Evolutionary conservation across 2,329 filamentous ascomycete genomes (phyloP), one percentile per base, ranked within the genome.

Genomic region (Sporothrix protearum): DNA sequence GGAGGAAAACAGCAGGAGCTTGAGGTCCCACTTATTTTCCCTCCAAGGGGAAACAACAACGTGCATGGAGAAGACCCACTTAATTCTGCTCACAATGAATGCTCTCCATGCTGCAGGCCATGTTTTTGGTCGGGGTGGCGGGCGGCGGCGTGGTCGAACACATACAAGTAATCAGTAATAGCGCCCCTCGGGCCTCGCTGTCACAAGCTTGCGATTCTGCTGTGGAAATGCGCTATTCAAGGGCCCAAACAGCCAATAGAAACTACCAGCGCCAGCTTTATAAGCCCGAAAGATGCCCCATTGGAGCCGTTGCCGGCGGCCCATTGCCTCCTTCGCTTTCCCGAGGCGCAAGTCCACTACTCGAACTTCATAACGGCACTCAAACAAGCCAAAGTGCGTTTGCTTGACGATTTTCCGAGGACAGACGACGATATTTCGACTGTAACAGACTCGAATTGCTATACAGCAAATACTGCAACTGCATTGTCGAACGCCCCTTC

Each of bases 151-250:
- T 49, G n/a, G 14, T 19, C 22, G n/a, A 22, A 22, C 19, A 51
- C 47, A 3, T 51, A 9, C n/a, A n/a, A n/a, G n/a, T n/a, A n/a
- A n/a, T n/a, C n/a, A n/a, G n/a, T 25, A 14, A 25, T 53, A 25
- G 49, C 49, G 33, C 30, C 28, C 64, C 45, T 67, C 64, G 64
- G 57, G 42, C 64, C 64, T 49, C 28, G 28, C 45, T 67, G 64
- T 67, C 64, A 67, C 64, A 67, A 67, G 64, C 64, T 51, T 67
- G 28, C 19, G 19, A 19, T 5, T 49, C n/a, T 49, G 28, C 63
- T n/a, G 42, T 6, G 33, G 57, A 45, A 45, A 33, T 66, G 39
- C 63, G 63, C 63, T 33, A 66, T 33, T 47, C 36, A 45, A 22
- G 57, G 14, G 57, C 19, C 19, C 57, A 42, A 42, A 28, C 33